These are phyloP conservation scores for Termitomyces titanicus DNA, from an alignment of 768 basidiomycete genomes.

Conservation along the genomic window DNA sequence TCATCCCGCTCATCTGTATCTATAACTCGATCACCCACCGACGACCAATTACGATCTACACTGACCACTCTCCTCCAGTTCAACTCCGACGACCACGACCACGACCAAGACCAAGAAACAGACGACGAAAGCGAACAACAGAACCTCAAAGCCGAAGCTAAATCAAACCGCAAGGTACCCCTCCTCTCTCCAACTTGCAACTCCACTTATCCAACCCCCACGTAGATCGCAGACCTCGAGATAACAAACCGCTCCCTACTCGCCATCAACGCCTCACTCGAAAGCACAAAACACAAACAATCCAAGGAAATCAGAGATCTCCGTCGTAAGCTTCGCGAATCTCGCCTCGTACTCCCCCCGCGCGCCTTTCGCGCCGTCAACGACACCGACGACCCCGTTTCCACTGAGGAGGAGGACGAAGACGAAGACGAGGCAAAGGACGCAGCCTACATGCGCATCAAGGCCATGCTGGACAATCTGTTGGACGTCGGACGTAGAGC, in stretches of 20 bases:
- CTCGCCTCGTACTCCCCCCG: slow-evolving; percentile 75
- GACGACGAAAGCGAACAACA: slow-evolving; percentile 41
- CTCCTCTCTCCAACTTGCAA: background rate
- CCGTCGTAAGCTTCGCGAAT: slow-evolving; percentile 77
- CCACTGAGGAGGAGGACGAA: slow-evolving; percentile 22
- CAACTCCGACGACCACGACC: slow-evolving; percentile 23
- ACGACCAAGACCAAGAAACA: slow-evolving; percentile 25
- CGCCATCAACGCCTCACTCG: slow-evolving; percentile 79
- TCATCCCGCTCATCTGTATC: slow-evolving; percentile 77
- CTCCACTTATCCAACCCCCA: background rate
- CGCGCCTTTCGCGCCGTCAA: slow-evolving; percentile 52
- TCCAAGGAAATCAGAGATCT: slow-evolving; percentile 84
- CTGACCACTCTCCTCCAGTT: slow-evolving; percentile 40
- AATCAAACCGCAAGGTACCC: slow-evolving; percentile 75
- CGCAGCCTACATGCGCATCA: slow-evolving; percentile 60
- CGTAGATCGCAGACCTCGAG: slow-evolving; percentile 86
- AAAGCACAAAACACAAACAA: slow-evolving; percentile 76
- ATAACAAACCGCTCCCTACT: slow-evolving; percentile 87
- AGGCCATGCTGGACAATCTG: slow-evolving; percentile 57
- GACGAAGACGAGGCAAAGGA: slow-evolving; percentile 37
- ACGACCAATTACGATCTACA: slow-evolving; percentile 29
- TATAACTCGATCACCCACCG: background rate
- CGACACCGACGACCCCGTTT: slow-evolving; percentile 38
- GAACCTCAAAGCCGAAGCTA: slow-evolving; percentile 67
- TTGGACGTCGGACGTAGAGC: slow-evolving; percentile 57